Evolutionary conservation across 768 basidiomycete species (phyloP), one percentile per base, ranked within the genome.

Genomic region (Mrakia hoshinonis): DNA sequence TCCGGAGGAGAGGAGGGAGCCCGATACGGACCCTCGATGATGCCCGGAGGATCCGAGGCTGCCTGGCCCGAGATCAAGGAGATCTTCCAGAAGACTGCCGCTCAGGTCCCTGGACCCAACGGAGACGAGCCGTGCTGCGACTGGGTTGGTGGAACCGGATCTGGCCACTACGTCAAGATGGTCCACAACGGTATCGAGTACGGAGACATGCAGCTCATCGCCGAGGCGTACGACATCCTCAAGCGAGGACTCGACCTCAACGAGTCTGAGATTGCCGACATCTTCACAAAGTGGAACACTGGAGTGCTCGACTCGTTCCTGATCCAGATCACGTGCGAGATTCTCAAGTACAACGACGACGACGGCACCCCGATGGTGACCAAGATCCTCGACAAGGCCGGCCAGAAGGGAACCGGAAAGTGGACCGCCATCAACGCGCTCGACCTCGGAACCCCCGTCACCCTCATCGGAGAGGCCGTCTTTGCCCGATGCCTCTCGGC

Each of bases 101-200:
- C 96, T 72, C 92, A 98, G 80, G 91, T 89, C 74, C 84, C 91
- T 68, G 92, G 92, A 51, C 70, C 70, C 52, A 72, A 72, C 65
- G 70, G 70, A 36, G 70, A 72, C 74, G 91, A 91, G 76, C 96
- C 96, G 39, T 99, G 96, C 84, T 97, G 95, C 80, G 96, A 99
- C 83, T 99, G 96, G 96, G 95, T 99, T 76, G 96, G 96, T 58
- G 90, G 94, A 81, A 89, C 87, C 73, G 96, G 93, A 72, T 84
- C 91, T 61, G 94, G 92, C 38, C 95, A 98, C 84, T 99, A 98
- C 81, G 95, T 99, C 81, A 99, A 99, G 85, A 98, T 99, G 95
- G 95, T 99, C 74, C 95, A 99, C 84, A 92, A 92, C 72, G 91
- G 95, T 83, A 99, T 99, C 81, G 96, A 99, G 81, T 97, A 97